These are phyloP conservation scores for Trichoderma aggressivum DNA, from an alignment of 2,329 filamentous ascomycete species.

Conservation along the genomic window DNA sequence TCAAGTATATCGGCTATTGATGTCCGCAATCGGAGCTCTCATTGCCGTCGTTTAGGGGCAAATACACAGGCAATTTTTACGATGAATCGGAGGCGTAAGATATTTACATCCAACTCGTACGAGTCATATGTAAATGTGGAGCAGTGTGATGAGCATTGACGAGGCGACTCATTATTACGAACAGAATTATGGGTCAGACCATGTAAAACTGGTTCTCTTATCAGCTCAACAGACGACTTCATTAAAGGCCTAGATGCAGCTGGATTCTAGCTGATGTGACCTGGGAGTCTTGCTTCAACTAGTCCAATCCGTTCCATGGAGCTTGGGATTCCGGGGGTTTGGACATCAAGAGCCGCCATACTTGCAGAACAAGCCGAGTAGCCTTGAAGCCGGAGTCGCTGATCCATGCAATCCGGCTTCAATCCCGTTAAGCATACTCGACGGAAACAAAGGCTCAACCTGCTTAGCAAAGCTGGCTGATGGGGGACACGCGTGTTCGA, in stretches of 20 bases:
- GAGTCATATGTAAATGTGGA: background rate
- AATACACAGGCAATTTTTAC: background rate
- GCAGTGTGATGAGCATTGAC: background rate
- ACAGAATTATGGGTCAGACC: background rate
- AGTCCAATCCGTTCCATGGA: background rate
- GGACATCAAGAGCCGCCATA: background rate
- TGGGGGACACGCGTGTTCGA: background rate
- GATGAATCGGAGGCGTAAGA: background rate
- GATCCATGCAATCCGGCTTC: background rate
- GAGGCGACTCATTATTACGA: background rate
- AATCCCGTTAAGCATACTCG: background rate
- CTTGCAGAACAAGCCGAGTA: background rate
- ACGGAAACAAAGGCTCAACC: background rate
- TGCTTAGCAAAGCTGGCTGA: background rate
- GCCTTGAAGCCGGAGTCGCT: background rate
- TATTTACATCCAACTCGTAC: background rate
- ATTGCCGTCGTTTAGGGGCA: background rate
- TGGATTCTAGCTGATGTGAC: background rate
- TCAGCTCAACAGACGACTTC: background rate
- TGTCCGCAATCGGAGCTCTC: constrained; percentile 12
- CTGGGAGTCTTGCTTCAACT: background rate
- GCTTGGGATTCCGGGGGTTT: background rate
- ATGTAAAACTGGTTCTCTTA: background rate
- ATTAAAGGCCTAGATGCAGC: background rate
- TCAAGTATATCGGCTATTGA: background rate